A percentile compares a stretch with the other conserved stretches of the same genome.
These are phyloP conservation scores for Zymoseptoria tritici DNA, from an alignment of 2,329 filamentous ascomycete genomes.

Conservation along the genomic window DNA sequence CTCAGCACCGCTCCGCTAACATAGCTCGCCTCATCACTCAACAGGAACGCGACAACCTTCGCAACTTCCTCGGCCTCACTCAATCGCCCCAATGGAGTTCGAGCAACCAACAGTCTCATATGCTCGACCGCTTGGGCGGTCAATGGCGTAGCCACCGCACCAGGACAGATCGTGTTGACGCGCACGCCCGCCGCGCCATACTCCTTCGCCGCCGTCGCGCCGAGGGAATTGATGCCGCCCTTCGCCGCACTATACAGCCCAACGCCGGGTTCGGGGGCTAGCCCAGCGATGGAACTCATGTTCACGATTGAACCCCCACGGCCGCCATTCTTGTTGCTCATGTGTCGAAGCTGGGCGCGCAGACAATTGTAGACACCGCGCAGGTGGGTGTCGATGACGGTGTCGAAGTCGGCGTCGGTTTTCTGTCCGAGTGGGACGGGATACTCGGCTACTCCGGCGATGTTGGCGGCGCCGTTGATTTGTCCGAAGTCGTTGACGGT, in stretches of 20 bases:
- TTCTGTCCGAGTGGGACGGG: background rate
- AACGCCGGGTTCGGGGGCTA: too few relatives aligned
- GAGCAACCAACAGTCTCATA: too few relatives aligned
- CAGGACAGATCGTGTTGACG: too few relatives aligned
- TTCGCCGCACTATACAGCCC: too few relatives aligned
- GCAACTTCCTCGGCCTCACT: background rate
- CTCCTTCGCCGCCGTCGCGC: too few relatives aligned
- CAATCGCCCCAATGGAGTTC: too few relatives aligned
- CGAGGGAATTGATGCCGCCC: too few relatives aligned
- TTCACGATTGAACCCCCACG: too few relatives aligned
- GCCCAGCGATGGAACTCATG: too few relatives aligned
- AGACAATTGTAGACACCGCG: constrained; percentile 42
- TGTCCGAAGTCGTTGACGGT: constrained; percentile 26
- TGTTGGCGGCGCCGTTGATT: constrained; percentile 35
- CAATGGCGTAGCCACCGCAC: too few relatives aligned
- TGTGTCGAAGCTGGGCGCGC: constrained; percentile 35
- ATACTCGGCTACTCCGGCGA: constrained; percentile 27
- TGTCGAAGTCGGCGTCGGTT: constrained; percentile 24
- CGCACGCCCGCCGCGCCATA: too few relatives aligned
- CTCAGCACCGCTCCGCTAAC: constrained; percentile 3
- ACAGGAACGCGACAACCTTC: constrained; percentile 5
- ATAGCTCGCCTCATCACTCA: constrained; percentile 6
- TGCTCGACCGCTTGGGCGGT: too few relatives aligned
- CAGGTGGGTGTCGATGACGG: constrained; percentile 20
- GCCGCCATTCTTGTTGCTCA: background rate